phyloP scores from a whole-genome alignment of 169 alveolate species.

The Theileria annulata region DNA sequence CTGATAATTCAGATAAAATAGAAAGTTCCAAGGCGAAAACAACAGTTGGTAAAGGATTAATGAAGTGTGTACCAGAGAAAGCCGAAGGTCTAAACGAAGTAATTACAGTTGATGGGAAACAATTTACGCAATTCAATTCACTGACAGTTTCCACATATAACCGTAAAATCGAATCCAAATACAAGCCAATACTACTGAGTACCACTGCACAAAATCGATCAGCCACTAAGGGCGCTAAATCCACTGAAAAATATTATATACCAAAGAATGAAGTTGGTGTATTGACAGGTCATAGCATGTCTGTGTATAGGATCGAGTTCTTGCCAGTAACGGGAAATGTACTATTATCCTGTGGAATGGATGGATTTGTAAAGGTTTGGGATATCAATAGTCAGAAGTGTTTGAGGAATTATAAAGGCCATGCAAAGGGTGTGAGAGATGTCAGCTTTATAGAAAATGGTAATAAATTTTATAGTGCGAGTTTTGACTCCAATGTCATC shows the following conservation, averaged over 20 bases:
- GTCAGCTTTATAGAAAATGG: slow-evolving; percentile 89
- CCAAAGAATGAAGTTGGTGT: slow-evolving; percentile 92
- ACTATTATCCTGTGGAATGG: slow-evolving; percentile 91
- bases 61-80: slow-evolving; percentile 36
- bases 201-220: too few relatives aligned
- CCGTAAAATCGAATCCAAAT: slow-evolving; percentile 34
- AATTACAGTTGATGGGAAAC: slow-evolving; percentile 47
- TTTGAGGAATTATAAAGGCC: slow-evolving; percentile 92
- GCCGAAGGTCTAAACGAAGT: slow-evolving; percentile 50
- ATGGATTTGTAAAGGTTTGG: slow-evolving; percentile 92
- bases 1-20: neutral
- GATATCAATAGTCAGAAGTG: slow-evolving; percentile 89
- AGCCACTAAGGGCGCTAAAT: neutral
- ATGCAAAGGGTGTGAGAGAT: slow-evolving; percentile 93
- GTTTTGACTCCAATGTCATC: slow-evolving; percentile 89
- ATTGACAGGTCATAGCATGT: slow-evolving; percentile 92
- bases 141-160: slow-evolving; percentile 58
- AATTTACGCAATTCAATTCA: slow-evolving; percentile 38
- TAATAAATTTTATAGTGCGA: slow-evolving; percentile 86
- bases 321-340: slow-evolving; percentile 94
- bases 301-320: slow-evolving; percentile 89
- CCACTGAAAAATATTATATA: slow-evolving; percentile 14
- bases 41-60: neutral
- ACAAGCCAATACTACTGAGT: neutral
- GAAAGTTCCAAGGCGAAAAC: neutral